phyloP scores from a whole-genome alignment of 2,329 filamentous ascomycete genomes.

The Fusarium sp. region DNA sequence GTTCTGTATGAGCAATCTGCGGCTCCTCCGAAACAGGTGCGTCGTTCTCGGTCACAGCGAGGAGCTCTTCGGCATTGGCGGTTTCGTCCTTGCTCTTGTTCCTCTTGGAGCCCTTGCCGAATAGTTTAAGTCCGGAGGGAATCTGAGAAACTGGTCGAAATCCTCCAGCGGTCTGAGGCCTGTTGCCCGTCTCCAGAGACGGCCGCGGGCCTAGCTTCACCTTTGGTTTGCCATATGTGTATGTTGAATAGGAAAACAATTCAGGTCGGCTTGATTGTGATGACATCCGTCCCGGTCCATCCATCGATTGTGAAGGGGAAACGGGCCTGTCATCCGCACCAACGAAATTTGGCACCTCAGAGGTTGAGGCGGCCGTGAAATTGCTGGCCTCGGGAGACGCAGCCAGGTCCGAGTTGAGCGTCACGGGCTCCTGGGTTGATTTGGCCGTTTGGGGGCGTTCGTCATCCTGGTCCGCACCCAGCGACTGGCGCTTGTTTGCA shows the following conservation, averaged over 20 bases:
- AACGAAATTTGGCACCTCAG: constrained; percentile 65
- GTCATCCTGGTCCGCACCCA: constrained; percentile 60
- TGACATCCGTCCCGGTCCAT: constrained; percentile 60
- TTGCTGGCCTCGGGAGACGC: constrained; percentile 61
- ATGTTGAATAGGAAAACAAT: constrained; percentile 61
- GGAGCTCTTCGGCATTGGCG: constrained; percentile 50
- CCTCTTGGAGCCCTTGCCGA: constrained; percentile 69
- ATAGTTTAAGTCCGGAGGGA: constrained; percentile 82
- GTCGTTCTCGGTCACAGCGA: constrained; percentile 52
- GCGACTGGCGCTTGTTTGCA: constrained; percentile 70
- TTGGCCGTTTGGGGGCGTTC: constrained; percentile 44
- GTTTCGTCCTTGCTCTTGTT: constrained; percentile 46
- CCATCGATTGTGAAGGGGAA: constrained; percentile 59
- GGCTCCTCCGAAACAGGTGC: constrained; percentile 51
- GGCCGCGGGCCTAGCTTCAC: constrained; percentile 91
- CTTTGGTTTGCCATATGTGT: constrained; percentile 76
- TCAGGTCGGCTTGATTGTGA: constrained; percentile 66
- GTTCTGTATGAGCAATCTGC: constrained; percentile 38
- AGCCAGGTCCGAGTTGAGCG: constrained; percentile 65
- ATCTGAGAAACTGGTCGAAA: constrained; percentile 82
- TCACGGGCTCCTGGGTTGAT: constrained; percentile 56
- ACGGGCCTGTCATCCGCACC: constrained; percentile 59
- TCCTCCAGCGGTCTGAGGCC: constrained; percentile 71
- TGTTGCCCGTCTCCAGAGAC: constrained; percentile 73
- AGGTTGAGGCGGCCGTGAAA: constrained; percentile 60